Conservation (phyloP, 345 rosid species). For the Bruguiera sexangula region DNA sequence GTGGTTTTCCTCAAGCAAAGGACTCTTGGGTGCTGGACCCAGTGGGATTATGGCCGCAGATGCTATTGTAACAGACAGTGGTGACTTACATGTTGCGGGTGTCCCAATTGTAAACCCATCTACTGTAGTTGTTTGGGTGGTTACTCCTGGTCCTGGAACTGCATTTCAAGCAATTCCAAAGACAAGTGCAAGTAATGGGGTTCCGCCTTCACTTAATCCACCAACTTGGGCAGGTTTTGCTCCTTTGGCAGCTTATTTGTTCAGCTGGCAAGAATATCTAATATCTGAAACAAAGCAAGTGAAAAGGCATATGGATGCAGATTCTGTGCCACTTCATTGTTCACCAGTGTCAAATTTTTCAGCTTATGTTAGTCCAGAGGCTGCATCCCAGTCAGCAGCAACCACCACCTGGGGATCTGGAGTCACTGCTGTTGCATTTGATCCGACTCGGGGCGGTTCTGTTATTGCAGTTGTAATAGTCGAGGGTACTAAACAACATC, state of each 20-base stretch:
- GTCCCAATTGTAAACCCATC: constrained; percentile 99
- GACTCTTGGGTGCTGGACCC: constrained; percentile 98
- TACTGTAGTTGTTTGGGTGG: constrained; percentile 99
- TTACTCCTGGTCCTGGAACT: constrained; percentile 93
- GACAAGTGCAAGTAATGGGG: constrained; percentile 54
- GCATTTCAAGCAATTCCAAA: constrained; percentile 79
- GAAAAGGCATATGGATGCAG: constrained; percentile 63
- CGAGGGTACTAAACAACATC: constrained; percentile 55
- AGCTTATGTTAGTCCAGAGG: constrained; percentile 98
- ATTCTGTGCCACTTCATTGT: constrained; percentile 75
- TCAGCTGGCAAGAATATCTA: constrained; percentile 95
- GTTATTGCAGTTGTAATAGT: constrained; percentile 97
- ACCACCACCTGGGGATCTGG: constrained; percentile 99
- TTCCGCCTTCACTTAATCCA: constrained; percentile 82
- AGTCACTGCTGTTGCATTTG: constrained; percentile 98
- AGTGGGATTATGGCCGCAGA: constrained; percentile 99
- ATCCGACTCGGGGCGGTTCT: constrained; percentile 98
- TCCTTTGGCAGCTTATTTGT: constrained; percentile 90
- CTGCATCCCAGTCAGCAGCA: constrained; percentile 95
- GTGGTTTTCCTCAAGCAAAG: constrained; percentile 98
- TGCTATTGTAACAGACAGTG: constrained; percentile 93
- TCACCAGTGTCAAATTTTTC: constrained; percentile 98
- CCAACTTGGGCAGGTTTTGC: constrained; percentile 98
- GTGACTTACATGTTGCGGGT: constrained; percentile 98
- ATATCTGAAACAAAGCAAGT: constrained; percentile 77